Percentiles rank a stretch among this genome's conserved stretches.
phyloP scores from a whole-genome alignment of 2,329 filamentous ascomycete species.

The Plectosphaerella cucumerina region DNA sequence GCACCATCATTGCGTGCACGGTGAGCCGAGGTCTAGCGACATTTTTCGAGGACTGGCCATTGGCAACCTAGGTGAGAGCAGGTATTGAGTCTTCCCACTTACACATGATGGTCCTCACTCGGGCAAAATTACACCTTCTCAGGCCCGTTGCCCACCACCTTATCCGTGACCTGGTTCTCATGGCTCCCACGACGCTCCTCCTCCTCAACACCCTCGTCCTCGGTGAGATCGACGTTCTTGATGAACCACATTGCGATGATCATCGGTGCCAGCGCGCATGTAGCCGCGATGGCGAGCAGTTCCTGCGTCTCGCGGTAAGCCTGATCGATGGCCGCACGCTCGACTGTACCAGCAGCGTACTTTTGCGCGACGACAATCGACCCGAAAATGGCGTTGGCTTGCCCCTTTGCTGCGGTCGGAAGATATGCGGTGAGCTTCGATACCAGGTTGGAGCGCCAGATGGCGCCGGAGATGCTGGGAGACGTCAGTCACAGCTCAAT shows the following conservation, averaged over 20 bases:
- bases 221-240: slow-evolving; percentile 6
- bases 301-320: slow-evolving; percentile 21
- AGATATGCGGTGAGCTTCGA: slow-evolving; percentile 19
- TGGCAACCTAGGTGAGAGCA: not conserved
- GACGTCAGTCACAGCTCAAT: not conserved
- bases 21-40: slow-evolving; percentile 17
- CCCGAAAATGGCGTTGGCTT: slow-evolving; percentile 15
- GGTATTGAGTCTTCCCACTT: too few species aligned
- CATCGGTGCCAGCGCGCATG: slow-evolving; percentile 8
- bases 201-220: too few species aligned
- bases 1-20: slow-evolving; percentile 22
- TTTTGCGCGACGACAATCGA: slow-evolving; percentile 18
- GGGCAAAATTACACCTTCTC: too few species aligned
- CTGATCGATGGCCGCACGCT: slow-evolving; percentile 17
- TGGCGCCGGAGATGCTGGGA: slow-evolving; percentile 28
- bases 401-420: slow-evolving; percentile 12
- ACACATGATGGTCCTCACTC: too few species aligned
- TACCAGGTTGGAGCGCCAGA: slow-evolving; percentile 25
- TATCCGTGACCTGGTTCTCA: too few species aligned
- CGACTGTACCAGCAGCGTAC: slow-evolving; percentile 14
- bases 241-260: slow-evolving; percentile 15
- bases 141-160: too few species aligned
- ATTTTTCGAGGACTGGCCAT: slow-evolving; percentile 13
- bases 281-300: slow-evolving; percentile 19
- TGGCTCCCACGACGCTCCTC: too few species aligned